A percentile compares a stretch with the other conserved stretches of the same genome.
phyloP scores from a whole-genome alignment of 2,329 filamentous ascomycete species.

The Colletotrichum ledebouriae region DNA sequence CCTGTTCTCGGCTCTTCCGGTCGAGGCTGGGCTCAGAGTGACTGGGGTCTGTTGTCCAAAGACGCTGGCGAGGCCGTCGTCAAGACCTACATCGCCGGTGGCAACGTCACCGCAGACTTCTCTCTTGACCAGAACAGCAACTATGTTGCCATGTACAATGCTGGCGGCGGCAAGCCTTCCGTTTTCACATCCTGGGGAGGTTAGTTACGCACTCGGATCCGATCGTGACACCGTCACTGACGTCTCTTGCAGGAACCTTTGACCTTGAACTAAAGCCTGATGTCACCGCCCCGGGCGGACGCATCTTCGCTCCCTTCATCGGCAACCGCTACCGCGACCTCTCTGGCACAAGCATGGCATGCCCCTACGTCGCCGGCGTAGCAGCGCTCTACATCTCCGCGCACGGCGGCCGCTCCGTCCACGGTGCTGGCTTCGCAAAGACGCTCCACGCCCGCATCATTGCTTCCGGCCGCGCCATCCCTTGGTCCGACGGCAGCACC shows the following conservation, averaged over 20 bases:
- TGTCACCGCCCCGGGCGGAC: constrained; percentile 62
- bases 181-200: constrained; percentile 57
- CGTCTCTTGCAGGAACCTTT: constrained; percentile 46
- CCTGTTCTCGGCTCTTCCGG: constrained; percentile 37
- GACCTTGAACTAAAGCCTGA: constrained; percentile 66
- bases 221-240: neutral
- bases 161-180: constrained; percentile 56
- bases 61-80: constrained; percentile 50
- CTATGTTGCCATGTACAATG: constrained; percentile 38
- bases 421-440: constrained; percentile 45
- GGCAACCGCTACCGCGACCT: constrained; percentile 59
- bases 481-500: constrained; percentile 32
- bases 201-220: neutral
- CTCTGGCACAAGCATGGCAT: constrained; percentile 69
- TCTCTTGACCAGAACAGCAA: constrained; percentile 30
- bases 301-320: constrained; percentile 64
- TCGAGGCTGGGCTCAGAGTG: constrained; percentile 35
- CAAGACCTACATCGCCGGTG: constrained; percentile 47
- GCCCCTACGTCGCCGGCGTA: constrained; percentile 66
- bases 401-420: constrained; percentile 55
- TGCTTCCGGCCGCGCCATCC: constrained; percentile 37
- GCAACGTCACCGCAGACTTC: constrained; percentile 50
- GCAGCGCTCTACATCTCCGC: constrained; percentile 60
- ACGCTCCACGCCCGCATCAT: constrained; percentile 40
- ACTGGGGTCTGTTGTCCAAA: constrained; percentile 34